Evolutionary conservation across 2,329 filamentous ascomycete genomes (phyloP), one percentile per base, ranked within the genome.

Genomic region (Colletotrichum trifolii): DNA sequence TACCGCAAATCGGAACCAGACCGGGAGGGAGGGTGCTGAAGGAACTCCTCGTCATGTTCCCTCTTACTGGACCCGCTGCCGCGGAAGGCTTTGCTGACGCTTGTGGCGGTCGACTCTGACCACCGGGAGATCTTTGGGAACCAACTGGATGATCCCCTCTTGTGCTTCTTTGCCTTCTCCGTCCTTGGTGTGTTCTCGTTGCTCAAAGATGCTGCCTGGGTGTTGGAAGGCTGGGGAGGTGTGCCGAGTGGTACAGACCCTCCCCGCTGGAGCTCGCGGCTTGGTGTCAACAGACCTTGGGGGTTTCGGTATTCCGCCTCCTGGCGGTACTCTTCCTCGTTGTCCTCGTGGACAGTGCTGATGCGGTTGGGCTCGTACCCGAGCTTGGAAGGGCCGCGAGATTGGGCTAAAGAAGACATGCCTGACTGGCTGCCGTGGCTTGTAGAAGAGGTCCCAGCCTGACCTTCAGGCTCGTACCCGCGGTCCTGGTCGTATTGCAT

Each of bases 101-200:
- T 97, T 0, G 94, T 97, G 4, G 94, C 87, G 0, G 96, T 99
- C 2, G 95, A 98, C 79, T 96, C 96, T 0, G 95, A 98, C 96
- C 96, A 99, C 47, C 96, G 88, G 6, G 96, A 98, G 68, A 97
- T 94, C 81, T 97, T 97, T 33, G 94, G 94, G 67, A 97, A 91
- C 83, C 88, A 89, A 55, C 86, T 83, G 0, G 92, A 93, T 0
- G 93, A 96, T 63, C 89, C 89, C 73, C 87, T 91, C 76, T 97
- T 97, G 80, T 96, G 92, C 80, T 97, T 97, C 76, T 91, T 92
- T 67, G 87, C 86, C 78, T 92, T 93, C 6, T 93, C 90, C 1
- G 87, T 89, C 69, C 83, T 84, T 10, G 93, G 92, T 0, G 93
- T 97, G 67, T 94, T 92, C 67, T 96, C 94, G 60, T 88, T 89